These are phyloP conservation scores for Nitzschia inconspicua DNA, from an alignment of 108 stramenopile species.

Conservation along the genomic window DNA sequence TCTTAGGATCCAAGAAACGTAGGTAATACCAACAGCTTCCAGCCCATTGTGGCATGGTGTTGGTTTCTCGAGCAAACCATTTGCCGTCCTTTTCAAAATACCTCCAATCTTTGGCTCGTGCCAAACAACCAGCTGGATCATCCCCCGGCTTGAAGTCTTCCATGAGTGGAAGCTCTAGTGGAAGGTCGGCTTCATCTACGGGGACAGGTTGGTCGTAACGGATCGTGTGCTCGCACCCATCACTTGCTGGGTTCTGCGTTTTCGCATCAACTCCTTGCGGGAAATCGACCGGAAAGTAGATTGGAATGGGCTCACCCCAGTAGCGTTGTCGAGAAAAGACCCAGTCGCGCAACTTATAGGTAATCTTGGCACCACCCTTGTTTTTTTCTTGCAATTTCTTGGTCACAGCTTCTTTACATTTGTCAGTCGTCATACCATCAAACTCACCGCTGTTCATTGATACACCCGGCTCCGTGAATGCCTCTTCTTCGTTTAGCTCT, in stretches of 20 bases:
- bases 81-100: conserved; percentile 92
- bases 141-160: conserved; percentile 92
- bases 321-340: conserved; percentile 97
- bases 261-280: conserved; percentile 77
- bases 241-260: conserved; percentile 60
- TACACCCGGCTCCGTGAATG: conserved; percentile 76
- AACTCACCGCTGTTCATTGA: conserved; percentile 80
- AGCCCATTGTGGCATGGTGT: conserved; percentile 99
- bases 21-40: conserved; percentile 99
- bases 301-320: conserved; percentile 99
- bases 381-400: conserved; percentile 58
- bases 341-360: conserved; percentile 99
- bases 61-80: conserved; percentile 97
- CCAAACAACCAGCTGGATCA: conserved; percentile 95
- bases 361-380: conserved; percentile 75
- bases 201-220: conserved; percentile 89
- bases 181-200: conserved; percentile 91
- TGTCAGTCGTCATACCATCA: conserved; percentile 70
- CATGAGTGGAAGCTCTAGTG: conserved; percentile 90
- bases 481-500: conserved; percentile 46
- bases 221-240: conserved; percentile 82
- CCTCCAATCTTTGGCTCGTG: conserved; percentile 94
- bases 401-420: conserved; percentile 78
- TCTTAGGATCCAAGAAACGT: conserved; percentile 89
- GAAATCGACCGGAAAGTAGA: conserved; percentile 97